A percentile compares a stretch with the other conserved stretches of the same genome.
Conservation (phyloP, 768 basidiomycete genomes). For the Suillus americanus region DNA sequence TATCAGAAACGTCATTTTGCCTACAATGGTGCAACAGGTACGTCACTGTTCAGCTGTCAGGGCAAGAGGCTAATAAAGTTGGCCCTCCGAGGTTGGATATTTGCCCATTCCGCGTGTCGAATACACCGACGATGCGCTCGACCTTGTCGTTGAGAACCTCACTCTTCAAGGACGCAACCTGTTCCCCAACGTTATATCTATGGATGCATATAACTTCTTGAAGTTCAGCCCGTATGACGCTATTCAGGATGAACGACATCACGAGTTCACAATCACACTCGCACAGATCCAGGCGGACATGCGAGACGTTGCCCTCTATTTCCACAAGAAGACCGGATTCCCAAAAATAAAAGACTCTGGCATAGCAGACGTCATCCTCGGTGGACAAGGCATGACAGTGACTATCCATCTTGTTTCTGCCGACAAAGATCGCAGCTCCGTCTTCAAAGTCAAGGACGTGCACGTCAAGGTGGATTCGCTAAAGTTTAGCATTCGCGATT, state of each 20-base stretch:
- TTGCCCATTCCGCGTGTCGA: conserved; percentile 92
- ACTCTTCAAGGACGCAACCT: conserved; percentile 86
- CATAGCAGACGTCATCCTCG: conserved; percentile 81
- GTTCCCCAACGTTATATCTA: conserved; percentile 73
- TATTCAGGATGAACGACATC: conserved; percentile 57
- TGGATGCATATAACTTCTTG: conserved; percentile 80
- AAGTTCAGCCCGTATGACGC: conserved; percentile 77
- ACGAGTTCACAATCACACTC: conserved; percentile 74
- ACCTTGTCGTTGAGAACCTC: conserved; percentile 92
- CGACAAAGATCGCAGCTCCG: conserved; percentile 61
- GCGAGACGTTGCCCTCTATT: conserved; percentile 91
- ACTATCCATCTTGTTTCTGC: conserved; percentile 62
- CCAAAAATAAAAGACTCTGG: conserved; percentile 81
- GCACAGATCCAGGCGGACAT: conserved; percentile 92
- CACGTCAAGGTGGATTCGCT: conserved; percentile 83
- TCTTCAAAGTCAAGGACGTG: conserved; percentile 72
- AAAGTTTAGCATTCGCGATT: conserved; percentile 88
- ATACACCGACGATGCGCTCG: conserved; percentile 84
- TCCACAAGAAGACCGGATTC: conserved; percentile 81
- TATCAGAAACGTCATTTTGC: conserved; percentile 79
- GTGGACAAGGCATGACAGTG: conserved; percentile 77
- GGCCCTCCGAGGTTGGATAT: conserved; percentile 56
- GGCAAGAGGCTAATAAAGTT: not conserved
- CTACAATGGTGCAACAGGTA: conserved; percentile 73
- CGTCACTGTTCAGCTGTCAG: conserved; percentile 15